Conservation (phyloP, 495 filamentous ascomycete species). For the Talaromyces stipitatus region DNA sequence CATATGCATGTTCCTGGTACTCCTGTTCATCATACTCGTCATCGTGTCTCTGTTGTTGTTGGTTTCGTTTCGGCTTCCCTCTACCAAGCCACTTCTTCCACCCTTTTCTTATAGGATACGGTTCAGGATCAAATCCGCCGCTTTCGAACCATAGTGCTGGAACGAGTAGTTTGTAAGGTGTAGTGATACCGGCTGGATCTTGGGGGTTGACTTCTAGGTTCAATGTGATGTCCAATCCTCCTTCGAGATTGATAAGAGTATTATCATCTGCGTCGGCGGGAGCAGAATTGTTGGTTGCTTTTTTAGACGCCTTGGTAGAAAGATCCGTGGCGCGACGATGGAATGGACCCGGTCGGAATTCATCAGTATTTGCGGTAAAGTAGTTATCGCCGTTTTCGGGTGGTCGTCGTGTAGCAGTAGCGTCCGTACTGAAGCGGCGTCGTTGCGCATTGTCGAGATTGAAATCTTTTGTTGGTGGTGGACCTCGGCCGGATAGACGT, state of each 20-base stretch:
- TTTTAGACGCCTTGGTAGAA: conserved; percentile 39
- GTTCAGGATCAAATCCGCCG: conserved; percentile 32
- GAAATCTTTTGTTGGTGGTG: conserved; percentile 38
- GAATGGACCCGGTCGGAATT: conserved; percentile 45
- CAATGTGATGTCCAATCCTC: conserved; percentile 74
- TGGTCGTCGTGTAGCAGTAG: conserved; percentile 13
- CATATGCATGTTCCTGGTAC: conserved; percentile 17
- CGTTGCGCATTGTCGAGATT: conserved; percentile 13
- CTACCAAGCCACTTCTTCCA: conserved; percentile 36
- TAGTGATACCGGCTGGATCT: conserved; percentile 83
- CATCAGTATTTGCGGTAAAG: conserved; percentile 18
- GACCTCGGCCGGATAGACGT: conserved; percentile 37
- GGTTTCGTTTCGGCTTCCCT: conserved; percentile 11
- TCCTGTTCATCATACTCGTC: conserved; percentile 21
- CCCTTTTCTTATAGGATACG: conserved; percentile 29
- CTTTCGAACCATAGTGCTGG: conserved; percentile 59
- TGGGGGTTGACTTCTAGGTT: conserved; percentile 79
- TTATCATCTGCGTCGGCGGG: conserved; percentile 32
- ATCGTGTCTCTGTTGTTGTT: conserved; percentile 4
- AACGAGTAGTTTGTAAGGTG: conserved; percentile 78
- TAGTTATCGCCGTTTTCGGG: conserved; percentile 32
- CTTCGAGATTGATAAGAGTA: conserved; percentile 57
- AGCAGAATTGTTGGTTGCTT: conserved; percentile 37
- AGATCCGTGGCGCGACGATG: conserved; percentile 67
- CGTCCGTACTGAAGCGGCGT: conserved; percentile 34